Conservation (phyloP, 768 basidiomycete genomes). For the Tephrocybe sp. region DNA sequence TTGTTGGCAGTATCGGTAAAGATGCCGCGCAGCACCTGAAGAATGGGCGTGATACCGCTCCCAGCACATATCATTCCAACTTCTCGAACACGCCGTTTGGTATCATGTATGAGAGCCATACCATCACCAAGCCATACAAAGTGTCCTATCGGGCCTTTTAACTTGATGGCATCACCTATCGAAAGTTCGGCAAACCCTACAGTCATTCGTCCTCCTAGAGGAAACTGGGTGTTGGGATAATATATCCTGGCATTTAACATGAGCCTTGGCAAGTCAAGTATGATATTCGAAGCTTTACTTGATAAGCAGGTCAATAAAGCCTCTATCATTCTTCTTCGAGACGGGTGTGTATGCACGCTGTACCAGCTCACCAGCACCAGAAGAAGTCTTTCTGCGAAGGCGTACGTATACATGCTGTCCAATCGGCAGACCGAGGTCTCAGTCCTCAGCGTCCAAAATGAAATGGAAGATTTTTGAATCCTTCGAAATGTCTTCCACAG, state of each 20-base stretch:
- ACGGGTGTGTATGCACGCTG: slow-evolving; percentile 64
- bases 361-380: slow-evolving; percentile 36
- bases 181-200: slow-evolving; percentile 39
- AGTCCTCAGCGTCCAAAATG: slow-evolving; percentile 36
- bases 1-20: slow-evolving; percentile 37
- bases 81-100: slow-evolving; percentile 31
- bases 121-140: slow-evolving; percentile 53
- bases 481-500: slow-evolving; percentile 40
- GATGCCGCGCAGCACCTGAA: slow-evolving; percentile 53
- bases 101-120: slow-evolving; percentile 34
- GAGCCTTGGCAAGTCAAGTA: not conserved
- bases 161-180: slow-evolving; percentile 49
- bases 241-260: slow-evolving; percentile 35
- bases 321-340: slow-evolving; percentile 39
- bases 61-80: slow-evolving; percentile 61
- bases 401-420: slow-evolving; percentile 63
- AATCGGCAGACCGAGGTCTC: slow-evolving; percentile 52
- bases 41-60: slow-evolving; percentile 54
- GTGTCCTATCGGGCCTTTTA: slow-evolving; percentile 61
- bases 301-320: slow-evolving; percentile 53
- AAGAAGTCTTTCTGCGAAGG: slow-evolving; percentile 32
- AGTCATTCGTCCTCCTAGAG: slow-evolving; percentile 40
- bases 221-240: slow-evolving; percentile 33
- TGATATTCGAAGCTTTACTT: slow-evolving; percentile 28
- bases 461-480: slow-evolving; percentile 54